These are phyloP conservation scores for Dysphania ambrosioides DNA, from an alignment of 148 eudicot genomes.

Conservation along the genomic window DNA sequence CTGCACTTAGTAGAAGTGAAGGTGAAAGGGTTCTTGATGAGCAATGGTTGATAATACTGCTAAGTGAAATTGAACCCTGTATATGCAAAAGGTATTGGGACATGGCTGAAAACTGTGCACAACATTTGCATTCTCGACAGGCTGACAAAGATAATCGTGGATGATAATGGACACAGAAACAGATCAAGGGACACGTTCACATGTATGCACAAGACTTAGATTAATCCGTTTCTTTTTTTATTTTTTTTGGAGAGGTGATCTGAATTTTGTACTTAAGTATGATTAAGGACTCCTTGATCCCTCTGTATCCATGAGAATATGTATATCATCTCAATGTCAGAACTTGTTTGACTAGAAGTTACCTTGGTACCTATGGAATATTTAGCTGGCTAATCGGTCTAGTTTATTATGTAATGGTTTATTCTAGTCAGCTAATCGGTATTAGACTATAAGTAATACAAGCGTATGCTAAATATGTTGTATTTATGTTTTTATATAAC, in stretches of 20 bases:
- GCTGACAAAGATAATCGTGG: neutral
- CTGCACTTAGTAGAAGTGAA: neutral
- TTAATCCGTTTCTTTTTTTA: neutral
- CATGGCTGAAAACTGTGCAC: neutral
- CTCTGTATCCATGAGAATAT: neutral
- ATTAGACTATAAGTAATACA: too few species aligned
- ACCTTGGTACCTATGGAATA: neutral
- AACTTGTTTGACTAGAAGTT: neutral
- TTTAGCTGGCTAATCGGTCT: too few species aligned
- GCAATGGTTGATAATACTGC: neutral
- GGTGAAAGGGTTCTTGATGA: constrained; percentile 18
- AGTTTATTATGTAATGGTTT: too few species aligned
- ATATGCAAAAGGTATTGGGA: constrained; percentile 20
- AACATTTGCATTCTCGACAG: neutral
- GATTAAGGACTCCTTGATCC: neutral
- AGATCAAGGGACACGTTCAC: neutral
- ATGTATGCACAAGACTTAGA: neutral
- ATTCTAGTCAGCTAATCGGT: too few species aligned
- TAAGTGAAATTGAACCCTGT: neutral
- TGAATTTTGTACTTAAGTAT: neutral
- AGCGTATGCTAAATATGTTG: too few species aligned
- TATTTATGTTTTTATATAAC: too few species aligned
- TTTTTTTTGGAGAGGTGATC: neutral
- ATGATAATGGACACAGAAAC: constrained; percentile 1
- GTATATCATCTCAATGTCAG: neutral